phyloP scores from a whole-genome alignment of 805 yeast genomes.

The Metschnikowia orientalis region DNA sequence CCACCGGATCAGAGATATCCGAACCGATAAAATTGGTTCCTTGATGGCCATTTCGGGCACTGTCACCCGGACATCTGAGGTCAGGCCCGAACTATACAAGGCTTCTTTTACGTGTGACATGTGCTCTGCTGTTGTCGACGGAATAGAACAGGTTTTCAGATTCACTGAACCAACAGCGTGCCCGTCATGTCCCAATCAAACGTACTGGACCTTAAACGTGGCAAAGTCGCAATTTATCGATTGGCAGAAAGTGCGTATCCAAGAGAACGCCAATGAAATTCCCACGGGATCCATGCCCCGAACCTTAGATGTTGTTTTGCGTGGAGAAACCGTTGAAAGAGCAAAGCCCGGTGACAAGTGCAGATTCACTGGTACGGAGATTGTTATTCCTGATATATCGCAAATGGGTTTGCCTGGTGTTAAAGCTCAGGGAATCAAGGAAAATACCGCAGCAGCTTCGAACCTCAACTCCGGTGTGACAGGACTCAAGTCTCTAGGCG shows the following conservation, averaged over 20 bases:
- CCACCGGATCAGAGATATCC: slow-evolving; percentile 81
- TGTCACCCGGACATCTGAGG: slow-evolving; percentile 93
- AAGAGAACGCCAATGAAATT: slow-evolving; percentile 92
- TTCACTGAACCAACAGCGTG: slow-evolving; percentile 95
- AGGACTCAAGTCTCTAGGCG: slow-evolving; percentile 91
- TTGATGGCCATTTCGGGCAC: slow-evolving; percentile 87
- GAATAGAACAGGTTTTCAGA: slow-evolving; percentile 87
- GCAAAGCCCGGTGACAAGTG: slow-evolving; percentile 98
- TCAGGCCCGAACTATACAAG: slow-evolving; percentile 85
- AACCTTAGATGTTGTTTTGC: slow-evolving; percentile 82
- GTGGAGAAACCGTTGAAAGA: slow-evolving; percentile 92
- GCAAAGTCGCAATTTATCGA: slow-evolving; percentile 84
- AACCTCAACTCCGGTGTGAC: slow-evolving; percentile 79
- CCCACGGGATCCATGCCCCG: slow-evolving; percentile 99
- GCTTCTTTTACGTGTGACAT: slow-evolving; percentile 87
- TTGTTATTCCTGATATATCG: slow-evolving; percentile 90
- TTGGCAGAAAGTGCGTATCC: slow-evolving; percentile 95
- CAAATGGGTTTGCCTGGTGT: slow-evolving; percentile 95
- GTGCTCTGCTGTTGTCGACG: slow-evolving; percentile 80
- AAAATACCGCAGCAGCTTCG: slow-evolving; percentile 56
- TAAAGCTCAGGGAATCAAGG: slow-evolving; percentile 77
- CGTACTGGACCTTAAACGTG: slow-evolving; percentile 79
- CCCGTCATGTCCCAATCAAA: slow-evolving; percentile 82
- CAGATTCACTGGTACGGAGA: slow-evolving; percentile 88
- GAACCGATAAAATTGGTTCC: slow-evolving; percentile 85